phyloP scores from a whole-genome alignment of 2,329 filamentous ascomycete genomes.

The Cercospora sojina region DNA sequence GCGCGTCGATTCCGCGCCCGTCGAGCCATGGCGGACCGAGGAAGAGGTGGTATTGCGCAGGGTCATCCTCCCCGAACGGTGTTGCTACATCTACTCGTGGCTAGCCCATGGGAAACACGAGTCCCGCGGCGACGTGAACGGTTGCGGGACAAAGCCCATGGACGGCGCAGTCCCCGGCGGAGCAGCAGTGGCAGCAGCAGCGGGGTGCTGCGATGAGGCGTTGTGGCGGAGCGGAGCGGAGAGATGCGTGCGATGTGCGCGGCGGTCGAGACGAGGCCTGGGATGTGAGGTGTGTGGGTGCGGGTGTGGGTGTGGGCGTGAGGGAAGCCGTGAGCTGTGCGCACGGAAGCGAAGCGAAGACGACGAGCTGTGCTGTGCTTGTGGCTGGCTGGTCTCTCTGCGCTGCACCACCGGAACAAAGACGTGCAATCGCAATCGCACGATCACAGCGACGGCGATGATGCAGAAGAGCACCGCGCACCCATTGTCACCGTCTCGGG shows the following conservation, averaged over 20 bases:
- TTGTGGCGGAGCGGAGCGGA: not conserved
- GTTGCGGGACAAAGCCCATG: not conserved
- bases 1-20: conserved; percentile 64
- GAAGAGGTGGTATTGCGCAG: conserved; percentile 34
- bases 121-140: conserved; percentile 12
- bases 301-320: not conserved
- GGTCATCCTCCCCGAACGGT: conserved; percentile 24
- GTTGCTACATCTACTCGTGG: conserved; percentile 11
- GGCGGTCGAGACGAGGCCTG: not conserved
- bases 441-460: not conserved
- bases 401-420: not conserved
- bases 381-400: not conserved
- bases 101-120: conserved; percentile 20
- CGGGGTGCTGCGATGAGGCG: not conserved
- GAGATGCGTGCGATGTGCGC: not conserved
- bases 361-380: not conserved
- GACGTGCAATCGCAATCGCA: not conserved
- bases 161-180: not conserved
- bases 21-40: conserved; percentile 63
- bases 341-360: not conserved
- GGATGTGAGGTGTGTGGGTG: not conserved
- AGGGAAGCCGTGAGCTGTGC: not conserved
- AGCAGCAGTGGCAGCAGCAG: not conserved
- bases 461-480: not conserved
- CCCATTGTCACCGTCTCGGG: not conserved